Percentiles rank a stretch among this genome's conserved stretches.
These are phyloP conservation scores for Plenodomus tracheiphilus DNA, from an alignment of 2,329 filamentous ascomycete genomes.

Conservation along the genomic window DNA sequence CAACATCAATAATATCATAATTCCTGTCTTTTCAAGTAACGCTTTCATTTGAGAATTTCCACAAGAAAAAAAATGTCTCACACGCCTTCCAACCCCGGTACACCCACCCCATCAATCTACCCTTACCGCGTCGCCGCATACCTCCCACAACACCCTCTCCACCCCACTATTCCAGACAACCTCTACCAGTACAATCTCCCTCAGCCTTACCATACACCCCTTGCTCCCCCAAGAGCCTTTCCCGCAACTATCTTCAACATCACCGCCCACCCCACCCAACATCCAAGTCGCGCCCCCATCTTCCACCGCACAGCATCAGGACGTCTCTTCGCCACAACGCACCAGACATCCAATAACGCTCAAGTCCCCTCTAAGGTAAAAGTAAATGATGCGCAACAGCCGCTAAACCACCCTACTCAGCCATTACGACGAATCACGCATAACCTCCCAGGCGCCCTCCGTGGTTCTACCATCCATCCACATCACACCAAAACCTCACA, in stretches of 20 bases:
- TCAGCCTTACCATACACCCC: not conserved
- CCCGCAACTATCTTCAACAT: slow-evolving; percentile 2
- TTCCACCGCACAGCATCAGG: slow-evolving; percentile 13
- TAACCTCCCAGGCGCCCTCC: not conserved
- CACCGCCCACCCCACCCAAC: slow-evolving; percentile 1
- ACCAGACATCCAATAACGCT: not conserved
- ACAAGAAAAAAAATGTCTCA: not conserved
- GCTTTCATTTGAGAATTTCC: not conserved
- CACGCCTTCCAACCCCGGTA: not conserved
- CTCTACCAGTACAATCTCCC: not conserved
- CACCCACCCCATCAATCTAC: not conserved
- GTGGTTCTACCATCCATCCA: not conserved
- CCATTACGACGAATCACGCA: not conserved
- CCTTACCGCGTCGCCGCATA: not conserved
- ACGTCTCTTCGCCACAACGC: not conserved
- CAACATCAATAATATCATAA: not conserved
- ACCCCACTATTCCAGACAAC: not conserved
- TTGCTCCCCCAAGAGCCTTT: not conserved
- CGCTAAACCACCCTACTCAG: too few relatives aligned
- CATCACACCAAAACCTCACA: too few relatives aligned
- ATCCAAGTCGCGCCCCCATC: not conserved
- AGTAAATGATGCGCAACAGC: not conserved
- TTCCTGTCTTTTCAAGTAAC: not conserved
- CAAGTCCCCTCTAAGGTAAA: not conserved
- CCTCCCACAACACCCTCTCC: not conserved